Evolutionary conservation across 257 asterid species (phyloP).

Genomic region (Nicotiana sylvestris): DNA sequence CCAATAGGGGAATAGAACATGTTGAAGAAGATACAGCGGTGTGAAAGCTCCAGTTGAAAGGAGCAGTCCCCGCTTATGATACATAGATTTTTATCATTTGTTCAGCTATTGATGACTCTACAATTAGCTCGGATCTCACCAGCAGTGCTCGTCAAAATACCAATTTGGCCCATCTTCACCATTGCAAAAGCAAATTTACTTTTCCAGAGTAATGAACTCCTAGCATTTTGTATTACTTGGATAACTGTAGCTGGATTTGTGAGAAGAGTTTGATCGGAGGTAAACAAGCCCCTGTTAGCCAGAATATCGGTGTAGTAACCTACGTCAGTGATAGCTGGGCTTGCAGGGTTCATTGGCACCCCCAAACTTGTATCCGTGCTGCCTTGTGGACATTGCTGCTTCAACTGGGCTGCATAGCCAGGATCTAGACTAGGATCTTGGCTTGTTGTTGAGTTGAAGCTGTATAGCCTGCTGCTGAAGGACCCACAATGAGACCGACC

Average conservation of each 20-base stretch:
- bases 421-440: slow-evolving; percentile 65
- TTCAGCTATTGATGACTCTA: slow-evolving; percentile 37
- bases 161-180: slow-evolving; percentile 42
- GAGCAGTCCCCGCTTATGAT: not conserved
- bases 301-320: slow-evolving; percentile 28
- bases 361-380: slow-evolving; percentile 26
- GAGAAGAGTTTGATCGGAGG: slow-evolving; percentile 41
- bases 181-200: slow-evolving; percentile 36
- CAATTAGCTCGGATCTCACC: slow-evolving; percentile 68
- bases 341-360: slow-evolving; percentile 51
- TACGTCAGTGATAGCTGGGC: slow-evolving; percentile 23
- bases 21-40: not conserved
- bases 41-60: not conserved
- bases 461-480: slow-evolving; percentile 51
- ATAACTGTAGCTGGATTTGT: slow-evolving; percentile 21
- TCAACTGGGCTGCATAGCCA: slow-evolving; percentile 38
- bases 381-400: slow-evolving; percentile 44
- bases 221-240: slow-evolving; percentile 31
- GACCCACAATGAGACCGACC: slow-evolving; percentile 72
- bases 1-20: not conserved
- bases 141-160: slow-evolving; percentile 32
- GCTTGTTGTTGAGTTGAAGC: slow-evolving; percentile 35
- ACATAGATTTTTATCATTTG: not conserved
- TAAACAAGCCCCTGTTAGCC: slow-evolving; percentile 29
- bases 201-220: slow-evolving; percentile 24